Conservation (phyloP, 192 early-diverging fungal species). For the Chytriomyces sp. region DNA sequence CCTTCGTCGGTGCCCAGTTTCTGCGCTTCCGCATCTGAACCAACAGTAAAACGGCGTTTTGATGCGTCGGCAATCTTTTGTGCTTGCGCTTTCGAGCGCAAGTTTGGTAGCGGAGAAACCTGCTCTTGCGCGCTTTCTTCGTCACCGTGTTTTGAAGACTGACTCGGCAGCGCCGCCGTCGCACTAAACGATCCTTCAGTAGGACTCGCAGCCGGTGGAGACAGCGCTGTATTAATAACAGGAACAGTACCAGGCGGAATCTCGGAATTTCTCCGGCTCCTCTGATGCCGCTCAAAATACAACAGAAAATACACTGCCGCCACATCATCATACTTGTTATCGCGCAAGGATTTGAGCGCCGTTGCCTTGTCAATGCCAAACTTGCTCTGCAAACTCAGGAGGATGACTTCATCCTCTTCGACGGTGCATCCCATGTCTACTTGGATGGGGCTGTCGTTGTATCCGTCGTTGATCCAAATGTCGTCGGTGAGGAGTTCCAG, state of each 20-base stretch:
- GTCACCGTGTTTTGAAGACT: neutral
- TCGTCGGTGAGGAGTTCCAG: conserved; percentile 43
- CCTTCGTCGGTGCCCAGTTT: conserved; percentile 50
- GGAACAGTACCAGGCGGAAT: neutral
- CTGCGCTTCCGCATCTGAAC: conserved; percentile 51
- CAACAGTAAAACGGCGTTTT: conserved; percentile 58
- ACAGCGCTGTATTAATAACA: neutral
- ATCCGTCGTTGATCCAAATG: too few relatives aligned
- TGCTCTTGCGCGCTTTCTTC: conserved; percentile 5
- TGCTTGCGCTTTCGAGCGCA: conserved; percentile 9
- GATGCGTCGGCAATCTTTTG: neutral
- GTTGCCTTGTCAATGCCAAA: conserved; percentile 59
- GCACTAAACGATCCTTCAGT: conserved; percentile 5
- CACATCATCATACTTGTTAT: conserved; percentile 64
- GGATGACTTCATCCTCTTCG: conserved; percentile 59
- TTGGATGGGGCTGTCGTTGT: conserved; percentile 55
- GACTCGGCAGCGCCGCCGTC: conserved; percentile 11
- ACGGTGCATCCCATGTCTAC: conserved; percentile 49
- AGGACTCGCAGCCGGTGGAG: conserved; percentile 19
- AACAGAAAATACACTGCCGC: conserved; percentile 63
- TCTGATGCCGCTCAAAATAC: conserved; percentile 61
- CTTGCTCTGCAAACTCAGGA: conserved; percentile 57
- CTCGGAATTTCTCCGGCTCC: conserved; percentile 13
- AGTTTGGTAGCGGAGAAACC: conserved; percentile 15
- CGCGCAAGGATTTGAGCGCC: conserved; percentile 54